Evolutionary conservation across 225 moss, liverwort and hornwort species (phyloP).

Genomic region (Ulota crispa): DNA sequence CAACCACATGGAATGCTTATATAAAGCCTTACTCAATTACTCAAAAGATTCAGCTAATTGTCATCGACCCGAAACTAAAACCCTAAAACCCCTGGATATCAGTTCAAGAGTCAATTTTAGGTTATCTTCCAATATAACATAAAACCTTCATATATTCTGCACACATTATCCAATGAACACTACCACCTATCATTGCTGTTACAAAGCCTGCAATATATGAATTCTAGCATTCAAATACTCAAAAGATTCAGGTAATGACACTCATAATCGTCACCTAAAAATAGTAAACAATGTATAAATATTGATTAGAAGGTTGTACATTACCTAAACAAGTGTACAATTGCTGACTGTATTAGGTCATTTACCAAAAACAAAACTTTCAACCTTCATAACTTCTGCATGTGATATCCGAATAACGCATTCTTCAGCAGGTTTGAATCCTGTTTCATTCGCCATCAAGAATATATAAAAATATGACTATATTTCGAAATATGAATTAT

Average conservation of each 20-base stretch:
- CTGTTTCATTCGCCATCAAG: not conserved
- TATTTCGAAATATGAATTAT: not conserved
- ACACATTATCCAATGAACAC: not conserved
- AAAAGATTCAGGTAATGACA: not conserved
- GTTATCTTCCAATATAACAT: not conserved
- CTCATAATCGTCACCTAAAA: not conserved
- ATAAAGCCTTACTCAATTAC: not conserved
- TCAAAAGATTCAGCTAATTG: not conserved
- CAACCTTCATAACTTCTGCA: not conserved
- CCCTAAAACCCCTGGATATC: not conserved
- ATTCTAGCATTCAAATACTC: not conserved
- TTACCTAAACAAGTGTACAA: not conserved
- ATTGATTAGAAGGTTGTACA: not conserved
- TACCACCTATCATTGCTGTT: not conserved
- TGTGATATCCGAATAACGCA: not conserved
- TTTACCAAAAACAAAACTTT: not conserved
- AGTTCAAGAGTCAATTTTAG: not conserved
- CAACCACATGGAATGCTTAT: too few relatives aligned
- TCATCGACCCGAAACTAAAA: not conserved
- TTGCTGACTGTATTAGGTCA: not conserved
- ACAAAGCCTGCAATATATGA: not conserved
- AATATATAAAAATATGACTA: not conserved
- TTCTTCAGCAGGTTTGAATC: not conserved
- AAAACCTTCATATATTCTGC: not conserved
- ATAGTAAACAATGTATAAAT: not conserved